Evolutionary conservation across 306 rosid genomes (phyloP), one percentile per base, ranked within the genome.

Genomic region (Glycine tomentella): DNA sequence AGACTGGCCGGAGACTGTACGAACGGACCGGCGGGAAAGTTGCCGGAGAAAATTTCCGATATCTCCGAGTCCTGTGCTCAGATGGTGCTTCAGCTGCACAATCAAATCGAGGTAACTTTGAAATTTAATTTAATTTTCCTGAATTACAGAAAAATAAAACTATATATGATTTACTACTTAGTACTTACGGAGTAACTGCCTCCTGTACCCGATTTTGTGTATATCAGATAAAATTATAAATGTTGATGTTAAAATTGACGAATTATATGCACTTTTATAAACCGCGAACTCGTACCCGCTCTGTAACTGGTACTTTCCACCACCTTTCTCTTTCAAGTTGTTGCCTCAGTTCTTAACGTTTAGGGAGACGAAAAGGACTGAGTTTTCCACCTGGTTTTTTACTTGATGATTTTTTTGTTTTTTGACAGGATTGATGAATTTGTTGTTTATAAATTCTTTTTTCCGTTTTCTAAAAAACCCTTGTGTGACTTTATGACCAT

Each of bases 41-140:
- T 89, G 81, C 93, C 96, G 87, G 99, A 91, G 82, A 86, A 89
- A 86, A 85, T 95, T 75, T 76, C 86, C 36, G 89, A 89, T 88
- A 95, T 95, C 87, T 95, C 97, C 3, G 98, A 95, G 36, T 89
- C 96, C 49, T 95, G 98, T 85, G 86, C 99, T 17, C 97, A 88
- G 86, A 95, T 95, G 99, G 94, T 92, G 74, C 94, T 93, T 88
- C 98, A 90, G 77, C 85, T 90, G 74, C 88, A 88, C 84, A 90
- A 85, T 87, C 94, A 93, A 72, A 84, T 91, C 72, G 98, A 95
- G 98, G 99, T 93, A 78, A 57, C 8, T 64, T 44, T 8, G 0
- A 12, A 73, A 53, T 69, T 89, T 82, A 68, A 64, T 72, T 89
- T 83, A 68, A 84, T 3, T 20, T 6, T 77, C 51, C 17, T 8